phyloP scores from a whole-genome alignment of 768 basidiomycete genomes.

The Infundibulicybe gibba region DNA sequence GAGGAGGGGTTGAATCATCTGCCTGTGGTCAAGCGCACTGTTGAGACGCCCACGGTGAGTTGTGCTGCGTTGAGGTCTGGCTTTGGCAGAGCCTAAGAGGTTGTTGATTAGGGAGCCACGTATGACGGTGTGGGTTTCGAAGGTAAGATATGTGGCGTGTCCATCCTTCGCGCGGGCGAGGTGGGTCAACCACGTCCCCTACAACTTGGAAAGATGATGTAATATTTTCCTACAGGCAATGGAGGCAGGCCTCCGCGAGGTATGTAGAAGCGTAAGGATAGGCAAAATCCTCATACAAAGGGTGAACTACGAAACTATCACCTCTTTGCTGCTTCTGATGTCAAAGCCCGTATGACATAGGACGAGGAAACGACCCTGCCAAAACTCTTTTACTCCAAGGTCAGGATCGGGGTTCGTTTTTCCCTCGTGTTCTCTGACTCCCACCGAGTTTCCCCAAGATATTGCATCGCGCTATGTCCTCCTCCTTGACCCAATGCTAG shows the following conservation, averaged over 20 bases:
- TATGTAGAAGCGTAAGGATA: constrained; percentile 90
- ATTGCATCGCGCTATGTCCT: constrained; percentile 66
- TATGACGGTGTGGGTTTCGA: constrained; percentile 95
- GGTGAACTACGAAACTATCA: constrained; percentile 36
- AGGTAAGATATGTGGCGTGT: constrained; percentile 95
- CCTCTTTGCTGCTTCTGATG: background rate
- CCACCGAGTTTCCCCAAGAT: no score
- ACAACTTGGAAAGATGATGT: background rate
- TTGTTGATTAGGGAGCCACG: constrained; percentile 48
- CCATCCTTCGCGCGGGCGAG: constrained; percentile 92
- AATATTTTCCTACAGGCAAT: constrained; percentile 60
- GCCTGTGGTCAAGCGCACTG: no score
- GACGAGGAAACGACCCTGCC: constrained; percentile 92
- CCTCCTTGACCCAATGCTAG: constrained; percentile 85
- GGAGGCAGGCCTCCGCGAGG: constrained; percentile 95
- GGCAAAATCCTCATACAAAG: constrained; percentile 98
- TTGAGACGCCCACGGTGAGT: no score
- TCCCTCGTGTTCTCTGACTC: no score
- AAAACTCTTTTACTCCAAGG: no score
- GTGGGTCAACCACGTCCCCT: no score
- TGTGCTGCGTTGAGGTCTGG: background rate
- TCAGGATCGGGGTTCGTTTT: constrained; percentile 51
- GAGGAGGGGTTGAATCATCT: constrained; percentile 91
- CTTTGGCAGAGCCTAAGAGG: no score
- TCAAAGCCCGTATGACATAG: constrained; percentile 36